Evolutionary conservation across 75 land plant genomes (phyloP).

Genomic region (Chamaecyparis obtusa): DNA sequence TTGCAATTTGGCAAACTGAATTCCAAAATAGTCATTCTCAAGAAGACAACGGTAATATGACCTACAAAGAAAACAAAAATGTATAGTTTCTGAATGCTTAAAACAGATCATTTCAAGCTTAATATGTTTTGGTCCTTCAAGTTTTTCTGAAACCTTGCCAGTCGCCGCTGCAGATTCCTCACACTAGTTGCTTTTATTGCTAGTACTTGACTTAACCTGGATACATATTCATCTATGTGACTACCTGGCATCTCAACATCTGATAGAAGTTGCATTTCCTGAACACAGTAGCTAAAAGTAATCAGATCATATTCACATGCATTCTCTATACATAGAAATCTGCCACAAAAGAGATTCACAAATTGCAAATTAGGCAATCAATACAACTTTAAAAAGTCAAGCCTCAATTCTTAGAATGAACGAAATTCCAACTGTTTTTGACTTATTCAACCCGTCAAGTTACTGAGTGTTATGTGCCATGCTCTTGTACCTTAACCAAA

Average conservation of each 20-base stretch:
- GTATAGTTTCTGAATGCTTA: neutral
- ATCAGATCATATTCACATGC: neutral
- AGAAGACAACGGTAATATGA: neutral
- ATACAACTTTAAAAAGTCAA: too few relatives aligned
- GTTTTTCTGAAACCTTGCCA: conserved; percentile 90
- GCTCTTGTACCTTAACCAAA: neutral
- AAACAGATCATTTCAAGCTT: conserved; percentile 37
- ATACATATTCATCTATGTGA: conserved; percentile 87
- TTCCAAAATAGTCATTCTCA: neutral
- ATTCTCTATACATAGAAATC: neutral
- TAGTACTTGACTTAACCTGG: conserved; percentile 81
- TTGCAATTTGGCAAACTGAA: neutral
- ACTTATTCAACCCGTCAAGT: neutral
- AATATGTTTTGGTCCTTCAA: conserved; percentile 95
- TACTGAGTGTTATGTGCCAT: neutral
- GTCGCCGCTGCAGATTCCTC: conserved; percentile 92
- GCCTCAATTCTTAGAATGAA: too few relatives aligned
- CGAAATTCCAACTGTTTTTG: neutral
- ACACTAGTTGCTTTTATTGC: conserved; percentile 93
- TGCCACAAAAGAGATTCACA: neutral
- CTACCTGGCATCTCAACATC: conserved; percentile 99
- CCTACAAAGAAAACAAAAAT: neutral
- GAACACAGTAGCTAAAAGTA: neutral
- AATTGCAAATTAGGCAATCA: neutral
- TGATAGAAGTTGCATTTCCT: conserved; percentile 97